Evolutionary conservation across 352 stramenopile genomes (phyloP), one percentile per base, ranked within the genome.

Genomic region (Globisporangium nagaii): DNA sequence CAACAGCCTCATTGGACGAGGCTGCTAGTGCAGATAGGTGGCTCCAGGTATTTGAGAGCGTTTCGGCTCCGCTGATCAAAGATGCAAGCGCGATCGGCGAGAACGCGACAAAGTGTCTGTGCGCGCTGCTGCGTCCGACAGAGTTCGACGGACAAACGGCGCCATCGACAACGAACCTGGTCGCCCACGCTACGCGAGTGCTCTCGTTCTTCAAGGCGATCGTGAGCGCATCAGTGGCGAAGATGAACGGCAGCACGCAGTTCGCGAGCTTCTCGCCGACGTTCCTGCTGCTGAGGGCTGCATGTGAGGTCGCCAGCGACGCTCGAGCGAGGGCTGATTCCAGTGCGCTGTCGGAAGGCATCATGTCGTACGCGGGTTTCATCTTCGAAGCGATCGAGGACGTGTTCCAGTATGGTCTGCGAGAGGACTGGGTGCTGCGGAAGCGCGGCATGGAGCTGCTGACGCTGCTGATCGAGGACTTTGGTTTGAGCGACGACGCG

Each of bases 321-420:
- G 60, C 70, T 6, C 25, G 72, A 37, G 45, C 49, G 4, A 62
- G 71, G 45, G 63, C 56, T 7, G 54, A 37, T 6, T 57, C 71
- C 32, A 46, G 46, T 1, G 45, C 58, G 8, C 44, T 79, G 5
- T 67, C 63, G 13, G 58, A 74, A 8, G 66, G 63, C 3, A 62
- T 87, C 10, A 50, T 63, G n/a, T 62, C 68, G 0, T 65, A 72
- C 17, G 59, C 83, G 9, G 47, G 45, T 6, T 79, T 54, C 30
- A 68, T 86, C 19, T 68, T 79, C 30, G 78, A 88, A 35, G 66
- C 69, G 9, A 79, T 88, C 3, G 78, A 88, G 41, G 75, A 85
- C 49, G 61, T 62, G 1, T 84, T 85, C 36, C 74, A 77, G 19
- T 75, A 70, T 17, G 70, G 36, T 1, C 58, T 69, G 35, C 68